Conservation (phyloP, 1,284 basidiomycete genomes). For the Stygiomarasmius scandens region DNA sequence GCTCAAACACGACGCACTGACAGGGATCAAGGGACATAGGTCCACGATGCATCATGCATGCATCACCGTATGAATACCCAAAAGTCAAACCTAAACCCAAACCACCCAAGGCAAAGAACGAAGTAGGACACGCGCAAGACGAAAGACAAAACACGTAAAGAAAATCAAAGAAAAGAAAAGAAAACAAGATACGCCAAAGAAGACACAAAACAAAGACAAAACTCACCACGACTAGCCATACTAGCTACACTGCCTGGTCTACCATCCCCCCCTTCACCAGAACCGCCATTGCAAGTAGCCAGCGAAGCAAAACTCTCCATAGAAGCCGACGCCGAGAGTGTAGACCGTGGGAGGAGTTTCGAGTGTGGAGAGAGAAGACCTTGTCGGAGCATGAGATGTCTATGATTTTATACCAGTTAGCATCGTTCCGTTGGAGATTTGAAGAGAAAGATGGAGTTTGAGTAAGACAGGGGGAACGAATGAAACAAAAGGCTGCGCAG, state of each 20-base stretch:
- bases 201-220: neutral
- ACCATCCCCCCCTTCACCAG: constrained; percentile 2
- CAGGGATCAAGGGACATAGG: too few relatives aligned
- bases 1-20: too few relatives aligned
- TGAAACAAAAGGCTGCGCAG: too few relatives aligned
- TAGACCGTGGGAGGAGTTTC: constrained; percentile 55
- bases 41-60: too few relatives aligned
- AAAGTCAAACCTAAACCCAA: too few relatives aligned
- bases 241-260: constrained; percentile 43
- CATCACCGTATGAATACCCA: too few relatives aligned
- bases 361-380: constrained; percentile 76
- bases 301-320: constrained; percentile 12
- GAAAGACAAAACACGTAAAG: neutral
- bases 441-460: too few relatives aligned
- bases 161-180: neutral
- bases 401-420: constrained; percentile 35
- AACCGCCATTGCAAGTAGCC: neutral
- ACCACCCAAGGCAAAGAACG: too few relatives aligned
- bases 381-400: constrained; percentile 73
- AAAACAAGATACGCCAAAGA: neutral
- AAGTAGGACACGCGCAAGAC: too few relatives aligned
- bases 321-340: constrained; percentile 27
- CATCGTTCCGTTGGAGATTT: too few relatives aligned
- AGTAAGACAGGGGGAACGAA: too few relatives aligned
- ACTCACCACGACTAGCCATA: constrained; percentile 41